These are phyloP conservation scores for Pugionium dolabratum DNA, from an alignment of 345 rosid species.

Conservation along the genomic window DNA sequence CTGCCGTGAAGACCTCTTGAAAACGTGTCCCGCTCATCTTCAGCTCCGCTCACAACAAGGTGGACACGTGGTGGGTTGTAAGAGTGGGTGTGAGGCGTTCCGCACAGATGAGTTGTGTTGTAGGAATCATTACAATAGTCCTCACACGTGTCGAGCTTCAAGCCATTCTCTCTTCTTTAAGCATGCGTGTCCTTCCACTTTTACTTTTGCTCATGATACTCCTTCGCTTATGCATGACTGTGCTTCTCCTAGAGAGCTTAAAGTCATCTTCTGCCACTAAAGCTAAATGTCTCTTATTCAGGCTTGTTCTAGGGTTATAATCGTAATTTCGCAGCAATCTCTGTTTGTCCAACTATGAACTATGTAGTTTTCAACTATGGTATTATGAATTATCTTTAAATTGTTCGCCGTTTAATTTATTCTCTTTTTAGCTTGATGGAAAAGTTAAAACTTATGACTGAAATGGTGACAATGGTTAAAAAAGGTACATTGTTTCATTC, in stretches of 20 bases:
- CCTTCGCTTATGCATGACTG: constrained; percentile 90
- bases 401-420: not conserved
- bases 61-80: constrained; percentile 82
- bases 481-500: constrained; percentile 15
- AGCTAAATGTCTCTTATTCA: not conserved
- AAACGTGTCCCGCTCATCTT: constrained; percentile 63
- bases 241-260: constrained; percentile 85
- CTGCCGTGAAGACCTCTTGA: constrained; percentile 61
- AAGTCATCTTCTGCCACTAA: constrained; percentile 92
- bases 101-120: constrained; percentile 89
- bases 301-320: constrained; percentile 19
- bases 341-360: constrained; percentile 26
- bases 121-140: constrained; percentile 72
- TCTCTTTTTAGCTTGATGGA: not conserved
- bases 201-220: constrained; percentile 81
- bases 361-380: constrained; percentile 22
- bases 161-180: constrained; percentile 74
- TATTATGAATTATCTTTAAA: constrained; percentile 24
- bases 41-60: constrained; percentile 47
- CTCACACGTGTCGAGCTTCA: constrained; percentile 71
- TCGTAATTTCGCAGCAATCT: constrained; percentile 12
- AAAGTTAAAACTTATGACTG: not conserved
- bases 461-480: not conserved
- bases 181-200: constrained; percentile 82
- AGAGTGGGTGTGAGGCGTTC: constrained; percentile 85